A percentile compares a stretch with the other conserved stretches of the same genome.
These are phyloP conservation scores for Sporothrix luriei DNA, from an alignment of 2,329 filamentous ascomycete genomes.

Conservation along the genomic window DNA sequence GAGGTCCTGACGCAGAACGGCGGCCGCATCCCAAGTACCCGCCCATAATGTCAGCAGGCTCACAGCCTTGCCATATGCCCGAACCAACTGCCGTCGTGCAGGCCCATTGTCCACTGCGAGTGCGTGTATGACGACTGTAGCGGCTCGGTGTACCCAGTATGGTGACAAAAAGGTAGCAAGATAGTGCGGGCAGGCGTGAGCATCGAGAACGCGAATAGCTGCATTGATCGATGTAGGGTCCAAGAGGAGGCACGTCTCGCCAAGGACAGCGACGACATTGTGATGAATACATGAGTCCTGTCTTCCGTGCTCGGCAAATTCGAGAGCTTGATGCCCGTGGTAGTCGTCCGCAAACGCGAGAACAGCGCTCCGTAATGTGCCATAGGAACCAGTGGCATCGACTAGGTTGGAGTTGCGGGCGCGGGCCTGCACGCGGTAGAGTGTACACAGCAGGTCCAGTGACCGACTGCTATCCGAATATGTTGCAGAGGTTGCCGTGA, in stretches of 20 bases:
- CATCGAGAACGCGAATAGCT: not conserved
- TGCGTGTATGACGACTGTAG: not conserved
- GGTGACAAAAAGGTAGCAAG: conserved; percentile 19
- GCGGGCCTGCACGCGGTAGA: conserved; percentile 24
- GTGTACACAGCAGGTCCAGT: conserved; percentile 7
- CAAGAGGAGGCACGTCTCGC: conserved; percentile 19
- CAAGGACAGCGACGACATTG: not conserved
- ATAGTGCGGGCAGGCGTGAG: not conserved
- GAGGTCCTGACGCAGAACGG: not conserved
- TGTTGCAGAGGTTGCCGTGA: not conserved
- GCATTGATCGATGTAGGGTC: not conserved
- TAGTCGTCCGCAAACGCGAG: not conserved
- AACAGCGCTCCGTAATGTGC: not conserved
- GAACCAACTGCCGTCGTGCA: not conserved
- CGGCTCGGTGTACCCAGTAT: conserved; percentile 26
- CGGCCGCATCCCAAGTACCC: not conserved
- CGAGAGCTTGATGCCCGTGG: not conserved
- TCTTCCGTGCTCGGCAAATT: not conserved
- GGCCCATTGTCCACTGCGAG: not conserved
- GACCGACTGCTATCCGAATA: not conserved
- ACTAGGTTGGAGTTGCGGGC: not conserved
- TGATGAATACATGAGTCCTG: not conserved
- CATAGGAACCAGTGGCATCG: not conserved
- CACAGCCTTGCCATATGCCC: conserved; percentile 16
- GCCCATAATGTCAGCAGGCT: conserved; percentile 1